A percentile compares a stretch with the other conserved stretches of the same genome.
phyloP scores from a whole-genome alignment of 2,329 filamentous ascomycete species.

The Monilinia laxa region DNA sequence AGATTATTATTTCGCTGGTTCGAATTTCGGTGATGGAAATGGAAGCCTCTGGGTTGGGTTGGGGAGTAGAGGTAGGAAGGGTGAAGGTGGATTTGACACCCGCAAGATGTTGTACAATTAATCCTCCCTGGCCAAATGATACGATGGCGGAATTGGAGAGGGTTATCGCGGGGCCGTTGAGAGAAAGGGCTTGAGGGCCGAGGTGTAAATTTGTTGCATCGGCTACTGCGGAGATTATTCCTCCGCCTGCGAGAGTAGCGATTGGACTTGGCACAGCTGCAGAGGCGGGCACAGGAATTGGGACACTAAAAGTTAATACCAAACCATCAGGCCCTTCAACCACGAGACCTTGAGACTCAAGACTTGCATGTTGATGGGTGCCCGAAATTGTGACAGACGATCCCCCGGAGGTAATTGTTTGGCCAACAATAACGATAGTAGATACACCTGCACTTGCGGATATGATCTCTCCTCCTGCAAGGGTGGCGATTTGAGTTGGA shows the following conservation, averaged over 20 bases:
- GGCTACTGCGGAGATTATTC: not conserved
- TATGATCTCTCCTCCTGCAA: slow-evolving; percentile 24
- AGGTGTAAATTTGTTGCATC: slow-evolving; percentile 13
- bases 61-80: not conserved
- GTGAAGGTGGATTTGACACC: slow-evolving; percentile 25
- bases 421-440: slow-evolving; percentile 23
- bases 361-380: slow-evolving; percentile 17
- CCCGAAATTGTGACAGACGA: slow-evolving; percentile 26
- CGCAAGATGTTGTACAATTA: slow-evolving; percentile 24
- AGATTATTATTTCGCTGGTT: slow-evolving; percentile 6
- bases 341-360: slow-evolving; percentile 24
- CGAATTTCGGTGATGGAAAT: not conserved
- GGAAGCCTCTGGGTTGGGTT: not conserved
- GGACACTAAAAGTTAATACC: slow-evolving; percentile 22
- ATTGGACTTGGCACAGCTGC: not conserved
- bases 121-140: slow-evolving; percentile 22
- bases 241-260: slow-evolving; percentile 5
- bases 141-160: slow-evolving; percentile 23
- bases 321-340: slow-evolving; percentile 27
- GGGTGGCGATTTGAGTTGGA: slow-evolving; percentile 6
- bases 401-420: slow-evolving; percentile 26
- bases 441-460: slow-evolving; percentile 27
- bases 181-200: slow-evolving; percentile 19
- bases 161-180: slow-evolving; percentile 21
- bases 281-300: not conserved